These are phyloP conservation scores for Coemansia brasiliensis DNA, from an alignment of 192 early-diverging fungal species.

Conservation along the genomic window DNA sequence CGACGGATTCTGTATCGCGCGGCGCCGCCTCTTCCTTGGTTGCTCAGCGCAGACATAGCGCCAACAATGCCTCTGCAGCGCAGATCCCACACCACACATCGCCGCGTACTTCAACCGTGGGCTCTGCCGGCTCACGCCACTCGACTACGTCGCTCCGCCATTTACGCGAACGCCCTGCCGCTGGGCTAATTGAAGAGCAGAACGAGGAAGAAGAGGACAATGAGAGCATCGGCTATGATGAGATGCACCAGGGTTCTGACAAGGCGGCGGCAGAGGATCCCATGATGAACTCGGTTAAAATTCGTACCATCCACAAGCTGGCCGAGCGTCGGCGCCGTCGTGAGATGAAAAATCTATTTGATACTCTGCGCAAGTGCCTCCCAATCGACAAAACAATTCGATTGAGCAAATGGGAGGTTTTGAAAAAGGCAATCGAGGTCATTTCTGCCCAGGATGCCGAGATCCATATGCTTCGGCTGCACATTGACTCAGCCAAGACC, in stretches of 20 bases:
- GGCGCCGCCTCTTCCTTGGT: conserved; percentile 13
- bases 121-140: conserved; percentile 2
- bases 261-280: conserved; percentile 15
- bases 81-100: conserved; percentile 20
- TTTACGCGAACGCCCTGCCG: conserved; percentile 27
- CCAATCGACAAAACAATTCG: conserved; percentile 78
- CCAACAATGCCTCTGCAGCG: conserved; percentile 2
- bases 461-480: conserved; percentile 40
- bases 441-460: conserved; percentile 46
- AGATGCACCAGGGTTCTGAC: conserved; percentile 9
- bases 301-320: conserved; percentile 83
- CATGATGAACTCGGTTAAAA: conserved; percentile 62
- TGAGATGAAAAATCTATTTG: conserved; percentile 92
- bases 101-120: not conserved
- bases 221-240: conserved; percentile 27
- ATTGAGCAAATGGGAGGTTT: conserved; percentile 87
- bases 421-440: conserved; percentile 75
- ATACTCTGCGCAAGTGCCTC: conserved; percentile 74
- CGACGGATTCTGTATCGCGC: conserved; percentile 15
- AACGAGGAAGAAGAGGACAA: conserved; percentile 35
- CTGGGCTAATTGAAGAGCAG: conserved; percentile 26
- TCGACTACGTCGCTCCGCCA: not conserved
- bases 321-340: conserved; percentile 84
- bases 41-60: conserved; percentile 10
- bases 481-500: conserved; percentile 26